Percentiles rank a stretch among this genome's conserved stretches.
Evolutionary conservation across 352 stramenopile genomes (phyloP).

Genomic region (Phytopythium aichiense): DNA sequence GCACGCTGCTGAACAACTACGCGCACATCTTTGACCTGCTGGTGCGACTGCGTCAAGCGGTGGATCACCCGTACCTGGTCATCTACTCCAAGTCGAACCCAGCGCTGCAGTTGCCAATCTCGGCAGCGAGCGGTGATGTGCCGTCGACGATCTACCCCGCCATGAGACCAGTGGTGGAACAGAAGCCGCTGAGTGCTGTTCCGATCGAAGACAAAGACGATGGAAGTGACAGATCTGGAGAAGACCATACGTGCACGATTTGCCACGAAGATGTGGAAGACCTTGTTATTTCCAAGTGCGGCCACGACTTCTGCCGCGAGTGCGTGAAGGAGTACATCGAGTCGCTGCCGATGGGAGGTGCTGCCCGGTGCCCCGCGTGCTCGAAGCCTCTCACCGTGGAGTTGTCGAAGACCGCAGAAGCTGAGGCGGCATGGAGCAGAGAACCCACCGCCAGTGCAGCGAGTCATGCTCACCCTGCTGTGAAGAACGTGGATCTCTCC

Average conservation of each 20-base stretch:
- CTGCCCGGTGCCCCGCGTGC: constrained; percentile 74
- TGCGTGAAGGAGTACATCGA: constrained; percentile 81
- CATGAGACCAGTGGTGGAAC: constrained; percentile 46
- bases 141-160: constrained; percentile 6
- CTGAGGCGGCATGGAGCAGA: constrained; percentile 11
- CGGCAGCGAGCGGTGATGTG: neutral
- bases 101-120: constrained; percentile 55
- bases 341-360: constrained; percentile 53
- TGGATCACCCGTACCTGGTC: constrained; percentile 98
- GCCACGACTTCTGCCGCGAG: constrained; percentile 90
- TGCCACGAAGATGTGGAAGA: constrained; percentile 93
- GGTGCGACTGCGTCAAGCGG: constrained; percentile 96
- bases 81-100: constrained; percentile 89
- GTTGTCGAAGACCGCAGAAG: constrained; percentile 30
- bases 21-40: constrained; percentile 98
- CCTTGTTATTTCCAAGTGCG: constrained; percentile 86
- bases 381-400: constrained; percentile 84
- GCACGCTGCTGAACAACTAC: constrained; percentile 99
- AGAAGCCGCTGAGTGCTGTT: constrained; percentile 49
- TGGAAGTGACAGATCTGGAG: constrained; percentile 16
- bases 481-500: constrained; percentile 37
- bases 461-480: constrained; percentile 1
- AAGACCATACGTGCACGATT: constrained; percentile 75
- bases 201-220: constrained; percentile 5
- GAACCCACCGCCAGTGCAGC: constrained; percentile 6